Base-by-base conservation (phyloP, 768 basidiomycete species). In the Rhodotorula taiwanensis region DNA sequence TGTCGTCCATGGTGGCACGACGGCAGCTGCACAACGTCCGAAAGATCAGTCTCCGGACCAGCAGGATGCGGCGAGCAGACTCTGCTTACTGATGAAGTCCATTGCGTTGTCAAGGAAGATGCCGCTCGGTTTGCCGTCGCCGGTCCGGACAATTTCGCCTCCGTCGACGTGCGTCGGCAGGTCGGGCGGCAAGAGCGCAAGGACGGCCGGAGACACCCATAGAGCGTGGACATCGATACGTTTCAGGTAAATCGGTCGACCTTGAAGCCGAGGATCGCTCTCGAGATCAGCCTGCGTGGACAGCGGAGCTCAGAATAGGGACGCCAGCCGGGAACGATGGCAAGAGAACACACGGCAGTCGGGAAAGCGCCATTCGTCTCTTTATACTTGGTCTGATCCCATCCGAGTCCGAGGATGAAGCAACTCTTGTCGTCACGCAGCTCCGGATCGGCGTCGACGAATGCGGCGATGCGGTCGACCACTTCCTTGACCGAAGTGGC, bases 71-170 rank as follows among this genome's bases (percentile, higher is more conserved):
- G 36, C 28, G 14, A 41, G 39, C 23, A 4, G 9, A 23, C 25
- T 16, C 9, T 16, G n/a, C 25, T 27, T 61, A 60, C 75, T 73
- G 23, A 95, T 81, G 39, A 93, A 80, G 20, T 74, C 71, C 83
- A 91, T 89, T 0, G 93, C 94, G 36, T 89, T 89, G 76, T 98
- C 94, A 34, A 94, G 78, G 64, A 92, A 86, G 25, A 91, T 77
- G 10, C 89, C 88, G 85, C 56, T 89, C 0, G 90, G 86, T 14
- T 78, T 79, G 10, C 86, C 87, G 28, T 77, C 61, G 5, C 75
- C 75, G 10, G n/a, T 30, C 2, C 87, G 81, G 10, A 88, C 74
- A 53, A 94, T 86, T 41, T 86, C 73, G 0, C 91, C 91, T 10
- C 91, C 91, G 6, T 83, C 81, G 0, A 92, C 81, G 8, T 79